Base-by-base conservation (phyloP, 257 asterid species). In the Verbena officinalis region DNA sequence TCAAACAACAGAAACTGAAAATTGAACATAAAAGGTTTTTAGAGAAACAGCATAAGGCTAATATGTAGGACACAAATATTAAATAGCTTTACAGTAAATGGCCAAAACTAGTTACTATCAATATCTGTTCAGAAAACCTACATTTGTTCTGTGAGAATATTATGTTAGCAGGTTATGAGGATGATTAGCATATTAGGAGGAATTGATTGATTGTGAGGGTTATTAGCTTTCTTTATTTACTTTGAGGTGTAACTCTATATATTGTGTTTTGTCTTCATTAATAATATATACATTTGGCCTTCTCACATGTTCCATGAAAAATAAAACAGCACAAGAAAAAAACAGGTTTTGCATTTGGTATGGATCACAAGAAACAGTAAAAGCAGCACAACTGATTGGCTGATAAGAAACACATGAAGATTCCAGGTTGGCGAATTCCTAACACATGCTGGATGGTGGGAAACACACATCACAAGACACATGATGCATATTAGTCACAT, bases 1-100 rank as follows among this genome's bases (percentile, higher is more conserved):
- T n/a, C n/a, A n/a, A n/a, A 64, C 27, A 7, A 70, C 38, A 84
- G 43, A 27, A 62, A 63, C 31, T 31, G 5, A 24, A 40, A 56
- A 16, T 5, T 17, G 12, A 46, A 14, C n/a, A 17, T 33, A 44
- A 33, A 55, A 30, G 22, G 14, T 56, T 62, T 23, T 12, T 9
- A 50, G 56, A 22, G 23, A 62, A 57, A 34, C 30, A 51, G 13
- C 42, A 52, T 1, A 36, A 43, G 19, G 36, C 65, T 27, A 61
- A 43, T 15, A 30, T 69, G 70, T 16, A 63, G 20, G 57, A 52
- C 20, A 33, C 24, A 39, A 23, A 74, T 45, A 44, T 42, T 9
- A n/a, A 34, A 59, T 15, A 31, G 55, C 59, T 60, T 56, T 61
- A 24, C 39, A 43, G 13, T 2, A 43, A 68, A 43, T 62, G 64